Evolutionary conservation across 805 yeast species (phyloP).

Genomic region (Metschnikowia chrysomelidarum): DNA sequence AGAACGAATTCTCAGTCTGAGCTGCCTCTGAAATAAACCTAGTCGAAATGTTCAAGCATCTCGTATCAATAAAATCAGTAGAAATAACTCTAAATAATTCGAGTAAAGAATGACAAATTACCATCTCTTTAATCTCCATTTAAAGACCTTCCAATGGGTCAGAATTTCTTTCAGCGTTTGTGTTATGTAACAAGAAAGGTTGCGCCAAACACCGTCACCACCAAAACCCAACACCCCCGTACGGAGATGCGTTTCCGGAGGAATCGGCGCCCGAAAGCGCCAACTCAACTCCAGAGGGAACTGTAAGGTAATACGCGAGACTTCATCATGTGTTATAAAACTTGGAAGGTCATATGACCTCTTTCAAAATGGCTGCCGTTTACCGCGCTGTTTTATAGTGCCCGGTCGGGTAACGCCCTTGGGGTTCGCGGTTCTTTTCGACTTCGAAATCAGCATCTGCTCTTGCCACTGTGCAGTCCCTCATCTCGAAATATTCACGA

Average conservation of each 20-base stretch:
- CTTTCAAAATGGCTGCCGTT: slow-evolving; percentile 17
- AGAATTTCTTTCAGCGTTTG: slow-evolving; percentile 46
- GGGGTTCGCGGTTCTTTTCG: not conserved
- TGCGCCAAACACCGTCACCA: slow-evolving; percentile 53
- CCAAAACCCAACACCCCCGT: slow-evolving; percentile 38
- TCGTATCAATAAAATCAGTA: too few relatives aligned
- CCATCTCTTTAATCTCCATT: not conserved
- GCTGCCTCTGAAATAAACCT: too few relatives aligned
- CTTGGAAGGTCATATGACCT: slow-evolving; percentile 61
- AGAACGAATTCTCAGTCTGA: too few relatives aligned
- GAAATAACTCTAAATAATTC: too few relatives aligned
- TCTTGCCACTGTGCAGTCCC: slow-evolving; percentile 9
- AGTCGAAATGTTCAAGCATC: too few relatives aligned
- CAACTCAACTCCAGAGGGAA: slow-evolving; percentile 45
- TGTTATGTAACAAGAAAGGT: slow-evolving; percentile 45
- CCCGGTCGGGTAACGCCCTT: slow-evolving; percentile 23
- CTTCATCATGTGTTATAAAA: slow-evolving; percentile 61
- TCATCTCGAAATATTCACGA: slow-evolving; percentile 9
- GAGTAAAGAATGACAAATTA: not conserved
- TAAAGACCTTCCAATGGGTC: slow-evolving; percentile 30
- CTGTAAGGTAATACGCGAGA: slow-evolving; percentile 51
- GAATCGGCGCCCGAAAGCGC: slow-evolving; percentile 27
- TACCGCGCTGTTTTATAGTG: slow-evolving; percentile 19
- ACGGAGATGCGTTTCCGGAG: slow-evolving; percentile 32
- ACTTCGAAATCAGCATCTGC: not conserved